Evolutionary conservation across 2,329 filamentous ascomycete species (phyloP), one percentile per base, ranked within the genome.

Genomic region (Neobulgaria alba): DNA sequence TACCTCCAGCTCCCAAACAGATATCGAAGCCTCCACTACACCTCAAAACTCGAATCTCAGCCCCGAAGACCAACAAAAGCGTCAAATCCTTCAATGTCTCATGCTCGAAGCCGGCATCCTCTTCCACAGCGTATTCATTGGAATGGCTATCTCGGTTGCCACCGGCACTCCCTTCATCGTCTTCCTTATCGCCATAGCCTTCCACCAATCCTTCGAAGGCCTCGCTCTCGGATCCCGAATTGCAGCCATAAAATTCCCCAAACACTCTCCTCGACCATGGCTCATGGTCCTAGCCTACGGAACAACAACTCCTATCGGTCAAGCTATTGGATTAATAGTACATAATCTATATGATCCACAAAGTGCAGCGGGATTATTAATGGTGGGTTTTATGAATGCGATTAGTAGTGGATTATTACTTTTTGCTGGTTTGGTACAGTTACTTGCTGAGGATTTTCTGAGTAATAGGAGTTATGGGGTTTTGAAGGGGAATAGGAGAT

Each of bases 191-290:
- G 85, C 85, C 36, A 88, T 92, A 47, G 78, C 76, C 49, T 89
- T 90, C 62, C 85, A 92, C 57, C 84, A 94, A 64, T 87, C 84
- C 1, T 94, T 94, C 50, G 87, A 94, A 64, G 87, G 87, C 2
- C 77, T 94, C 10, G 87, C 87, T 0, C 74, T 94, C 3, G 87
- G 87, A 5, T 84, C 84, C 32, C 82, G 87, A 43, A 94, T 94
- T 53, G 84, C 86, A 0, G 82, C 84, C 8, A 77, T 94, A 19
- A 78, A 82, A 59, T 95, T 95, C 56, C 76, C 84, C 0, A 72
- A 73, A 15, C 72, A 73, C 2, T 90, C 85, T 0, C 64, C 75
- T 2, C 83, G 84, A 35, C 90, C 92, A 0, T 73, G 82, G 82
- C 68, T 87, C 7, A 87, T 88, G 82, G 82, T 85, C 1, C 63